Percentiles rank a stretch among this genome's conserved stretches.
These are phyloP conservation scores for Cynanchum wilfordii DNA, from an alignment of 257 asterid genomes.

Conservation along the genomic window DNA sequence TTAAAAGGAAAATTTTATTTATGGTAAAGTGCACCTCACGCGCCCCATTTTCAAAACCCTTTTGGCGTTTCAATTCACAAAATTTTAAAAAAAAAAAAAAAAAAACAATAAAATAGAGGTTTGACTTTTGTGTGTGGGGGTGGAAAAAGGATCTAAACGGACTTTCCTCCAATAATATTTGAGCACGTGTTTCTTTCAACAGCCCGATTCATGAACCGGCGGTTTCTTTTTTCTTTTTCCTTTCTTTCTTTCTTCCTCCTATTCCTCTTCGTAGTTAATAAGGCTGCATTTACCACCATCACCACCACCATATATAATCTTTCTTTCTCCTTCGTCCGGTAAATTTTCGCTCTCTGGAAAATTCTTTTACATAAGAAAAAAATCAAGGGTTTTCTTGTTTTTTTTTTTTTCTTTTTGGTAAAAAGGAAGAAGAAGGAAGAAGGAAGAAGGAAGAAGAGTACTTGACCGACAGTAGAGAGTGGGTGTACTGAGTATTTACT, in stretches of 20 bases:
- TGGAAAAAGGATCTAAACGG: slow-evolving; percentile 24
- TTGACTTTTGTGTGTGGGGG: slow-evolving; percentile 32
- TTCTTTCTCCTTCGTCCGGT: slow-evolving; percentile 5
- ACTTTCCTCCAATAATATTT: slow-evolving; percentile 14
- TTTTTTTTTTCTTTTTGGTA: no score
- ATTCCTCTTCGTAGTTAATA: slow-evolving; percentile 36
- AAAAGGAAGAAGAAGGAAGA: slow-evolving; percentile 7
- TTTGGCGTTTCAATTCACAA: slow-evolving; percentile 18
- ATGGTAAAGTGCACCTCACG: not conserved
- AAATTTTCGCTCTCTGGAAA: not conserved
- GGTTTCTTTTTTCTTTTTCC: slow-evolving; percentile 22
- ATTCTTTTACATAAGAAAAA: not conserved
- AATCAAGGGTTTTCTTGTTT: not conserved
- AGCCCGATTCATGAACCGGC: slow-evolving; percentile 23
- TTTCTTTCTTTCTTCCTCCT: slow-evolving; percentile 9
- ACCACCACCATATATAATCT: no score
- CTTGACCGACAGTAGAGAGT: slow-evolving; percentile 6
- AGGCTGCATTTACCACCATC: slow-evolving; percentile 48
- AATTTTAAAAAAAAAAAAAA: slow-evolving; percentile 1
- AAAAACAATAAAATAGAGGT: slow-evolving; percentile 6
- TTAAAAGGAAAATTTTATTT: not conserved
- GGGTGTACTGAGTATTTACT: slow-evolving; percentile 34
- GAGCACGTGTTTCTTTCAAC: slow-evolving; percentile 34
- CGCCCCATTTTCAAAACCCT: not conserved
- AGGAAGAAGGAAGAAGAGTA: slow-evolving; percentile 8